These are phyloP conservation scores for Pezicula neosporulosa DNA, from an alignment of 2,329 filamentous ascomycete genomes.

Conservation along the genomic window DNA sequence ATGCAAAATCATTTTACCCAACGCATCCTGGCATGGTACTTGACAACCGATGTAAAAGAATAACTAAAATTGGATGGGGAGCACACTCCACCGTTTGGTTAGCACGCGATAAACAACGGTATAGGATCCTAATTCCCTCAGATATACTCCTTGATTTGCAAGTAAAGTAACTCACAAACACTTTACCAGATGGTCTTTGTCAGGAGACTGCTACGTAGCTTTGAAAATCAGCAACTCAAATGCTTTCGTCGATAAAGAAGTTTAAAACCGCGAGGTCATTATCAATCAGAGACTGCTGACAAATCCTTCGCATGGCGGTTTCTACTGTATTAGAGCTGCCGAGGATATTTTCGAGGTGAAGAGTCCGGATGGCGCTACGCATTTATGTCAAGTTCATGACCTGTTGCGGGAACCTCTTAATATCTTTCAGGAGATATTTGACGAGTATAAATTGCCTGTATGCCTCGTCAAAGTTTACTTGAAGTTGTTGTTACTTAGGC, in stretches of 20 bases:
- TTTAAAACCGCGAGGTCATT: conserved; percentile 5
- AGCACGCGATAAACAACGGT: conserved; percentile 26
- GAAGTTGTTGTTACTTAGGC: neutral
- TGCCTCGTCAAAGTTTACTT: conserved; percentile 8
- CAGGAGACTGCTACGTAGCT: conserved; percentile 6
- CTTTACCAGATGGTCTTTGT: conserved; percentile 2
- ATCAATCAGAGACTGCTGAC: conserved; percentile 2
- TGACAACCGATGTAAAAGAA: conserved; percentile 27
- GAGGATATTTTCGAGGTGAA: conserved; percentile 7
- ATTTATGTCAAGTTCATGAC: conserved; percentile 13
- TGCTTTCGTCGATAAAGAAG: conserved; percentile 1
- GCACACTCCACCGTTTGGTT: conserved; percentile 38
- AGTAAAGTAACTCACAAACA: no score
- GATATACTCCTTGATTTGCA: neutral
- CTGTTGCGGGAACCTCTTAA: conserved; percentile 10
- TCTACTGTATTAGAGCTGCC: conserved; percentile 8
- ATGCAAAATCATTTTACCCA: no score
- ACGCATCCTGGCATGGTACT: no score
- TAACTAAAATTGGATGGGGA: conserved; percentile 35
- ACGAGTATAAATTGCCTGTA: conserved; percentile 2
- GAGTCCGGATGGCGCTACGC: conserved; percentile 1
- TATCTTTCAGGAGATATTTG: conserved; percentile 7
- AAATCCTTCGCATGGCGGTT: conserved; percentile 8
- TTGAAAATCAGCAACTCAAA: conserved; percentile 8
- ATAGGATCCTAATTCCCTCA: conserved; percentile 1